A percentile compares a stretch with the other conserved stretches of the same genome.
These are phyloP conservation scores for Diplodia scrobiculata DNA, from an alignment of 2,329 filamentous ascomycete species.

Conservation along the genomic window DNA sequence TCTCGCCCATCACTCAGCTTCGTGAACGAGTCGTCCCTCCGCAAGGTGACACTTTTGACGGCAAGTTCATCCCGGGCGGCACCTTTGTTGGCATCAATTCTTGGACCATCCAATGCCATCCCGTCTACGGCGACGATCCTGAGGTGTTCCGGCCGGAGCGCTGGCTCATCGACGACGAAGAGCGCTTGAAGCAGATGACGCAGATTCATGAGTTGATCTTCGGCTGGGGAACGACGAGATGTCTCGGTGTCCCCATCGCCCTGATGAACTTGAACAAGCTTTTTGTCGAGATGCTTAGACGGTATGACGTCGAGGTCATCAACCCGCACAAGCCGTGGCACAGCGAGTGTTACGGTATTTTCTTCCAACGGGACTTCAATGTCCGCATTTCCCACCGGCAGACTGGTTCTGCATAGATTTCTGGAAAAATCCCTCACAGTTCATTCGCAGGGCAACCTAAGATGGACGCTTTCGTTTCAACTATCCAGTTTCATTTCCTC, in stretches of 20 bases:
- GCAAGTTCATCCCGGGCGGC: constrained; percentile 43
- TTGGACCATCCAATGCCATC: constrained; percentile 43
- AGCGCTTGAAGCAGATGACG: constrained; percentile 37
- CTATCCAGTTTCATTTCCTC: background rate
- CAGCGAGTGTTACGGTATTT: constrained; percentile 28
- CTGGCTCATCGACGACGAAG: constrained; percentile 40
- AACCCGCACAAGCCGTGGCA: constrained; percentile 27
- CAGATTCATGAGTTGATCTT: constrained; percentile 44
- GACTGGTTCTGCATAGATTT: constrained; percentile 8
- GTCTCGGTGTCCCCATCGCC: constrained; percentile 42
- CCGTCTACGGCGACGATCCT: constrained; percentile 45
- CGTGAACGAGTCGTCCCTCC: constrained; percentile 40
- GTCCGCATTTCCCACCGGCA: constrained; percentile 29
- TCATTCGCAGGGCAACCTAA: background rate
- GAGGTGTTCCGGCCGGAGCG: constrained; percentile 46
- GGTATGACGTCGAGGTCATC: constrained; percentile 21
- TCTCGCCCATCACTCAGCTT: constrained; percentile 45
- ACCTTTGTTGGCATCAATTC: constrained; percentile 47
- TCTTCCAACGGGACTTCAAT: constrained; percentile 28
- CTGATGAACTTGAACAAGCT: constrained; percentile 46
- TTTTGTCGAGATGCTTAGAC: constrained; percentile 44
- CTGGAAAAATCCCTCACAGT: background rate
- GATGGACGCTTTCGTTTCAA: background rate
- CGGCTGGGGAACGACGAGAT: constrained; percentile 43
- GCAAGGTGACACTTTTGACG: constrained; percentile 39